Evolutionary conservation across 371 early-diverging fungal species (phyloP), one percentile per base, ranked within the genome.

Genomic region (Vairimorpha apis): DNA sequence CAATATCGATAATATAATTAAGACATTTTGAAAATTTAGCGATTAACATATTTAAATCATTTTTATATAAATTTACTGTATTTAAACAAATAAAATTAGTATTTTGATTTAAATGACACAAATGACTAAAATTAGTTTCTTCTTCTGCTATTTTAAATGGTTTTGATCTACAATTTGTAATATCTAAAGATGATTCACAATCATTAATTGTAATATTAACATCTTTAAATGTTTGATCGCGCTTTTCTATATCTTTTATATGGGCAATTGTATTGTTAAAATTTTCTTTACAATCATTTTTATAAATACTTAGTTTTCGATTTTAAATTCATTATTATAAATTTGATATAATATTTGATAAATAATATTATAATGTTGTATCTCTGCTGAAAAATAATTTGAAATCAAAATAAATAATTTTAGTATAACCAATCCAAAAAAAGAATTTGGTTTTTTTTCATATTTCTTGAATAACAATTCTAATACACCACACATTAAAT

Each of bases 31-130:
- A 44, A 27, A 82, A 25, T 12, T 62, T 66, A 25, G 72, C 65
- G 14, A 79, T 68, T 13, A 76, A 55, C 32, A 70, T 71, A 14
- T 65, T 58, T 18, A 80, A 63, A 74, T 83, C 82, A 59, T 71
- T 32, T 43, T 30, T 73, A 25, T 67, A 67, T 16, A 78, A 67
- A 10, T 44, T 45, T 1, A 32, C 13, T 4, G 30, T 25, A 62
- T 62, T 78, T 37, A 78, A 33, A 53, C 81, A 81, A 1, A 67
- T 33, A 30, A 23, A 12, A 23, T 12, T 16, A 1, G 29, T 21
- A 35, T 44, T 59, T 10, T 44, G 13, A 35, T 64, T 0, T 23
- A 27, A 30, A 32, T 35, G 38, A n/a, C n/a, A n/a, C n/a, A n/a
- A n/a, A n/a, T n/a, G n/a, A n/a, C n/a, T n/a, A n/a, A n/a, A n/a